Evolutionary conservation across 768 basidiomycete species (phyloP), one percentile per base, ranked within the genome.

Genomic region (Lactifluus volemus): DNA sequence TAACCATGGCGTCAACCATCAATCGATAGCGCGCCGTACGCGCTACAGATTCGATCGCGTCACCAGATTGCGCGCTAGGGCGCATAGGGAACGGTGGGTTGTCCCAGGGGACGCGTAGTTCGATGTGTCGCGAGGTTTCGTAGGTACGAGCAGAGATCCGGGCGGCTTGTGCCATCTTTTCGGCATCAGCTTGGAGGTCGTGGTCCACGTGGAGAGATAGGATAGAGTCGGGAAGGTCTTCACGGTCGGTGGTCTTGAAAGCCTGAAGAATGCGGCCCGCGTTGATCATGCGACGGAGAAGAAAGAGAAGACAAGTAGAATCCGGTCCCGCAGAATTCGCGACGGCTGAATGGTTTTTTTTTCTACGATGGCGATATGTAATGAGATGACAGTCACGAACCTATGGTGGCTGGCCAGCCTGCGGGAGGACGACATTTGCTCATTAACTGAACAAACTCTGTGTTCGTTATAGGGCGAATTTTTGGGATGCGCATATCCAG

Each of bases 321-420:
- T 93, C 91, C 10, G 89, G 82, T 2, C 91, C 91, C 7, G 87
- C 91, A 11, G 91, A 92, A 70, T 84, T 85, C 21, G 86, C 89
- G 48, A 92, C 79, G 39, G 81, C 91, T 89, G 57, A 25, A 34
- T 25, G n/a, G 25, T 25, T 25, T 49, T 34, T 14, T 44, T n/a
- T 47, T 47, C 14, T 3, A 21, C 21, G 25, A 45, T 17, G 29
- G 34, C 3, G 8, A 0, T 5, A 6, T 32, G 25, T 5, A 34
- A 34, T 7, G 19, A 5, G 11, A 44, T n/a, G 32, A 44, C 7
- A 0, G 25, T 48, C 60, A 63, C 73, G 4, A 55, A 81, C 82
- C 80, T 53, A 85, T 72, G n/a, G 68, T 74, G 3, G 66, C 60
- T 1, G 73, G 66, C 83, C 84, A 84, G 21, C 81, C 81, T 6